Base-by-base conservation (phyloP, 345 rosid genomes). In the Gossypium mustelinum region DNA sequence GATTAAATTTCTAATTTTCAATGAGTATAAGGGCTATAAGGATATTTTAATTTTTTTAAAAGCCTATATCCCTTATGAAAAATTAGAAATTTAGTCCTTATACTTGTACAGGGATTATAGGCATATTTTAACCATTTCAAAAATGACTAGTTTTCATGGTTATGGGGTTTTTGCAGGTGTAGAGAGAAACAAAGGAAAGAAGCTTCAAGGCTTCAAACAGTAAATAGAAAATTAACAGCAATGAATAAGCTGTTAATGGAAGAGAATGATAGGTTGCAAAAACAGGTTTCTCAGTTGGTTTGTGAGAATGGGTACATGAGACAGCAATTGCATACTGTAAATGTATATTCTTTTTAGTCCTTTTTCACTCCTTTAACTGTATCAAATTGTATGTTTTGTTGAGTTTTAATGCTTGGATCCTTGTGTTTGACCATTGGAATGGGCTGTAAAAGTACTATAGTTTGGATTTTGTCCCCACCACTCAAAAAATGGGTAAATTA, bases 181-280 rank as follows among this genome's bases (percentile, higher is more conserved):
- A 87, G 99, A 80, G 99, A 96, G 89, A 96, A 96, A 87, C 99
- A 93, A 70, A 86, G 97, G 63, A 96, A 96, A 80, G 99, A 96
- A 87, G 73, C 99, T 22, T 96, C 98, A 0, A 86, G 97, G 63
- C 92, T 96, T 64, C 98, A 93, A 85, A 90, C 94, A 1, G 99
- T 96, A 73, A 96, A 96, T 68, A 83, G 98, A 82, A 96, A 96
- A 78, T 83, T 96, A 80, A 72, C 97, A 3, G 98, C 99, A 8
- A 96, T 96, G 99, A 96, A 96, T 81, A 96, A 93, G 81, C 87
- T 96, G 78, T 73, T 96, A 79, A 93, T 96, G 99, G 99, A 96
- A 79, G 98, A 96, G 87, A 96, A 96, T 76, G 98, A 96, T 77
- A 89, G 99, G 9, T 81, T 96, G 75, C 98, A 96, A 84, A 95